Conservation (phyloP, 2,329 filamentous ascomycete species). For the Trichoderma aggressivum region DNA sequence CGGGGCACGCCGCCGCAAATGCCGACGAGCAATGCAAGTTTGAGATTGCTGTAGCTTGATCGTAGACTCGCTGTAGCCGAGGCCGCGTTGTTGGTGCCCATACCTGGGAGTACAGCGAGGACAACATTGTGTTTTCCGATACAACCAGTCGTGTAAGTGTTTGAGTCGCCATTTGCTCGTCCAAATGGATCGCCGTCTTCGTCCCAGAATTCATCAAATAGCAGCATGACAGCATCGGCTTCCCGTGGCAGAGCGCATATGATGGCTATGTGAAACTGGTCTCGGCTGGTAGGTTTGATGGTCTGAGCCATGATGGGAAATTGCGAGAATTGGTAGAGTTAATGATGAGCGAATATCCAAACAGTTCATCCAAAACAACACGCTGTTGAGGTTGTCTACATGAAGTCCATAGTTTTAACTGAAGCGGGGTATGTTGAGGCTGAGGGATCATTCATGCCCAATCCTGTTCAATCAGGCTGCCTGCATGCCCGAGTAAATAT, state of each 20-base stretch:
- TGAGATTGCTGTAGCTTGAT: slow-evolving; percentile 33
- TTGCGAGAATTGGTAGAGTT: background rate
- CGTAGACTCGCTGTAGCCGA: slow-evolving; percentile 28
- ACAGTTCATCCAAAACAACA: background rate
- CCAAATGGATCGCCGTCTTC: slow-evolving; percentile 23
- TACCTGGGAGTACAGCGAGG: slow-evolving; percentile 27
- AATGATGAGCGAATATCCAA: background rate
- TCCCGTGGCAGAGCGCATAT: slow-evolving; percentile 29
- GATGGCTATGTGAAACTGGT: slow-evolving; percentile 27
- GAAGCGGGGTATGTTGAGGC: slow-evolving; percentile 3
- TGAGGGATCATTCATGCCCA: background rate
- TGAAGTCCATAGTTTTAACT: background rate
- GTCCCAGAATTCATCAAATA: slow-evolving; percentile 31
- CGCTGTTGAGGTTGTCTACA: background rate
- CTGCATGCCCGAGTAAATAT: background rate
- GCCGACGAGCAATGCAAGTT: slow-evolving; percentile 37
- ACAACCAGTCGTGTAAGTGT: slow-evolving; percentile 31
- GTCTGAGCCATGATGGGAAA: background rate
- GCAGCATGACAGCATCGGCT: slow-evolving; percentile 24
- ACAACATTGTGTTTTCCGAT: slow-evolving; percentile 31
- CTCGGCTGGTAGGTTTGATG: background rate
- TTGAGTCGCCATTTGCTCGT: slow-evolving; percentile 26
- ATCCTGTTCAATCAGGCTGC: background rate
- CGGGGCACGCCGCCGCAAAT: slow-evolving; percentile 40
- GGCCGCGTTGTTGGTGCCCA: slow-evolving; percentile 31